Conservation (phyloP, 148 eudicot species). For the Polygonum aviculare region DNA sequence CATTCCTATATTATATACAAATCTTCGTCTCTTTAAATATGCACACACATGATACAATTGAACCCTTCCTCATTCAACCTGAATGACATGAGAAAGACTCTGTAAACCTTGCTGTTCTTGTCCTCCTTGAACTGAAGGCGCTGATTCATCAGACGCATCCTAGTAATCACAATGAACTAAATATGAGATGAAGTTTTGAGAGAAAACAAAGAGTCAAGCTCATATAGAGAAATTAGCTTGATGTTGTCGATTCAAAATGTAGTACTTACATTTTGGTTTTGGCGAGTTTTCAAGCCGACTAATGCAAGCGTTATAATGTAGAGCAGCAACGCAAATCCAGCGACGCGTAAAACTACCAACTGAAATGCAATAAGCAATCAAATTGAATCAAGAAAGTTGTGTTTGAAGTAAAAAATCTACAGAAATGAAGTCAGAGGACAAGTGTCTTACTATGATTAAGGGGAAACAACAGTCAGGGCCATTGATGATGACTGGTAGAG, state of each 20-base stretch:
- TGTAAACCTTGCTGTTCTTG: neutral
- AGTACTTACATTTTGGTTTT: neutral
- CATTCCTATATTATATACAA: neutral
- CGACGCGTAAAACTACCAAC: slow-evolving; percentile 3
- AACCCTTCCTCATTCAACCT: neutral
- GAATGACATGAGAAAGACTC: neutral
- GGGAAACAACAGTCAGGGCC: slow-evolving; percentile 54
- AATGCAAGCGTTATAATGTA: neutral
- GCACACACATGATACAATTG: neutral
- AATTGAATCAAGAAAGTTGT: neutral
- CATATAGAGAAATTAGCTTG: neutral
- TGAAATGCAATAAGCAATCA: neutral
- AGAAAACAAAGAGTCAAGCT: neutral
- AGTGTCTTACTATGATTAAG: neutral
- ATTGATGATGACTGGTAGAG: slow-evolving; percentile 49
- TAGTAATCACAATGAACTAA: neutral
- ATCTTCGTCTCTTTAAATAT: neutral
- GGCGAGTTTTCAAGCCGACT: neutral
- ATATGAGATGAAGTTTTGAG: neutral
- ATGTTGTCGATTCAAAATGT: too few species aligned
- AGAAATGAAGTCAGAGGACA: neutral
- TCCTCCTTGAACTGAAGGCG: neutral
- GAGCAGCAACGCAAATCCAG: slow-evolving; percentile 6
- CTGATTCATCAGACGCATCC: neutral
- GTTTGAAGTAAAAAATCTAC: neutral